Evolutionary conservation across 2,329 filamentous ascomycete genomes (phyloP).

Genomic region (Colletotrichum nymphaeae): DNA sequence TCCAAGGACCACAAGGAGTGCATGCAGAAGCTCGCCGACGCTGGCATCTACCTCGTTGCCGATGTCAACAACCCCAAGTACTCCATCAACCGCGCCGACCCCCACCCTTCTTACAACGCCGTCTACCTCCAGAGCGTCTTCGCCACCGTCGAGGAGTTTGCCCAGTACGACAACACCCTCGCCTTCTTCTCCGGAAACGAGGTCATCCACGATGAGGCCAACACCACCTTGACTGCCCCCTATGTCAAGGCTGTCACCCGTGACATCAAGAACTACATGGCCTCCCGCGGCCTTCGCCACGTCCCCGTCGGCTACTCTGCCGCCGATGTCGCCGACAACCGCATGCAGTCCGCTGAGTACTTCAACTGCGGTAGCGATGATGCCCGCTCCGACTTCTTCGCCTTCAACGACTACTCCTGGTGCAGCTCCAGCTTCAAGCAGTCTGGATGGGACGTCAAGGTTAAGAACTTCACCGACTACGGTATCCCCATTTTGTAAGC

Average conservation of each 20-base stretch:
- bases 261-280: slow-evolving; percentile 80
- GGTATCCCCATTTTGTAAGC: slow-evolving; percentile 83
- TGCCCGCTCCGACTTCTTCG: slow-evolving; percentile 88
- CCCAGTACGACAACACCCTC: slow-evolving; percentile 86
- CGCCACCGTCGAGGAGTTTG: slow-evolving; percentile 87
- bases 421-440: slow-evolving; percentile 77
- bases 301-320: slow-evolving; percentile 82
- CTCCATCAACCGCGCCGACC: slow-evolving; percentile 83
- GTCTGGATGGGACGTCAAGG: slow-evolving; percentile 89
- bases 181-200: slow-evolving; percentile 89
- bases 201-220: slow-evolving; percentile 76
- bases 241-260: slow-evolving; percentile 84
- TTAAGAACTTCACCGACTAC: slow-evolving; percentile 87
- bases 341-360: slow-evolving; percentile 87
- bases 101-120: slow-evolving; percentile 85
- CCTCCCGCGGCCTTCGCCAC: slow-evolving; percentile 68
- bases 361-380: slow-evolving; percentile 93
- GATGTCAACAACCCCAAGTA: slow-evolving; percentile 93
- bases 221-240: slow-evolving; percentile 74
- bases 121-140: slow-evolving; percentile 88
- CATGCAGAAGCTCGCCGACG: slow-evolving; percentile 83
- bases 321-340: slow-evolving; percentile 87
- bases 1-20: slow-evolving; percentile 80
- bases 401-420: slow-evolving; percentile 92
- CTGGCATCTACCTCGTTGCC: slow-evolving; percentile 91